Conservation (phyloP, 2,329 filamentous ascomycete genomes). For the Clarireedia homoeocarpa region DNA sequence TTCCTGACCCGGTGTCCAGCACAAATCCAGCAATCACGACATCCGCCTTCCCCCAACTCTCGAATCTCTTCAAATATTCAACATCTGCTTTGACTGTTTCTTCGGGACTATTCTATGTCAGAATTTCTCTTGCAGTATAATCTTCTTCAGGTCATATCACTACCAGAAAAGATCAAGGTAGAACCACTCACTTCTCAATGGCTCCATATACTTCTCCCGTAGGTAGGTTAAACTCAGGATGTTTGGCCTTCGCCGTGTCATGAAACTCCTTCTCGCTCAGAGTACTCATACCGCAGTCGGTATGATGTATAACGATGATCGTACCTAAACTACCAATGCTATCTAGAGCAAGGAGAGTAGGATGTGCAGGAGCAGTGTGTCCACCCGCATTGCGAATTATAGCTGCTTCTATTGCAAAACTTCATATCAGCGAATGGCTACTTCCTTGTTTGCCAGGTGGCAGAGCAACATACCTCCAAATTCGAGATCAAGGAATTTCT, state of each 20-base stretch:
- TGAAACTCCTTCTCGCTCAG: constrained; percentile 7
- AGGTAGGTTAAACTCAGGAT: constrained; percentile 9
- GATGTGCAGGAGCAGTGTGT: constrained; percentile 2
- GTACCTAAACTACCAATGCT: constrained; percentile 4
- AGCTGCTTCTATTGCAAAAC: constrained; percentile 3
- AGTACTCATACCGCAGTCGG: constrained; percentile 13
- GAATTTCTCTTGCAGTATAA: neutral
- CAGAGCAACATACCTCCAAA: constrained; percentile 2
- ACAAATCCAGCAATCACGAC: constrained; percentile 12
- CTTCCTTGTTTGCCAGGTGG: neutral
- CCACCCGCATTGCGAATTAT: constrained; percentile 15
- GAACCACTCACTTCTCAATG: constrained; percentile 8
- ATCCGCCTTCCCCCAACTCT: constrained; percentile 5
- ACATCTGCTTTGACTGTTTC: constrained; percentile 14
- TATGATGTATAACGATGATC: constrained; percentile 15
- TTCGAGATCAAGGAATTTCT: constrained; percentile 10
- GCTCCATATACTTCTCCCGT: constrained; percentile 8
- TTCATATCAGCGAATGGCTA: neutral
- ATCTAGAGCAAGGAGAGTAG: constrained; percentile 7
- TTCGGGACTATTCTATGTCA: constrained; percentile 8
- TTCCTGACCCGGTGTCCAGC: constrained; percentile 10
- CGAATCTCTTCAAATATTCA: constrained; percentile 11
- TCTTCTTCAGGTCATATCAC: no score
- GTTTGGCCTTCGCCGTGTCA: constrained; percentile 4
- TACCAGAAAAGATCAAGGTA: no score